These are phyloP conservation scores for Hemileia vastatrix DNA, from an alignment of 1,284 basidiomycete genomes.

Conservation along the genomic window DNA sequence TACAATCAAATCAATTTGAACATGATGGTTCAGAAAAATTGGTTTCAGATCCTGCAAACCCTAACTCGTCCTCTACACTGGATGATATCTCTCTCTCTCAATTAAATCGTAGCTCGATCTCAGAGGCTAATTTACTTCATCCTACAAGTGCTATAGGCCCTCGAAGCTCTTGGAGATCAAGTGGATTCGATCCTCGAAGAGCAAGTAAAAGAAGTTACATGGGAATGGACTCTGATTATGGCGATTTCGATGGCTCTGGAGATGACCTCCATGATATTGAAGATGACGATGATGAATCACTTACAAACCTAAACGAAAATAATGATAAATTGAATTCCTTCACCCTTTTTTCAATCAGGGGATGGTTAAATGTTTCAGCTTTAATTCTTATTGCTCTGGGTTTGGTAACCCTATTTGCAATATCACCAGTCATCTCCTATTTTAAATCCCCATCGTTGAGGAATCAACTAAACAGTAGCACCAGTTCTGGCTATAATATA, in stretches of 20 bases:
- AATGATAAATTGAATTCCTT: background rate
- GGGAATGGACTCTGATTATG: conserved; percentile 15
- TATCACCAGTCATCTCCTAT: conserved; percentile 4
- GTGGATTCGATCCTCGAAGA: conserved; percentile 2
- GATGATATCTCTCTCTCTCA: no score
- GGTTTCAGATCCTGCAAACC: no score
- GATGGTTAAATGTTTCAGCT: conserved; percentile 9
- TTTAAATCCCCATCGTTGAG: background rate
- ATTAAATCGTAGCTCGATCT: no score
- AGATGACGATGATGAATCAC: conserved; percentile 15
- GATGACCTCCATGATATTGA: conserved; percentile 12
- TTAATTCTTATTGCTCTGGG: conserved; percentile 7
- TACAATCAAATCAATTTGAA: no score
- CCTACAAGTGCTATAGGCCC: no score
- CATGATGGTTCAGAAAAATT: no score
- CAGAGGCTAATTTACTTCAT: no score
- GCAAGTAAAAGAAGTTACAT: conserved; percentile 10
- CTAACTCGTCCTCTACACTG: no score
- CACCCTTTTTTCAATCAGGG: conserved; percentile 13
- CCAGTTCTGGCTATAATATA: conserved; percentile 50
- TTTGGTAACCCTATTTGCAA: conserved; percentile 14
- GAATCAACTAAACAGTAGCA: conserved; percentile 9
- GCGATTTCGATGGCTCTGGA: conserved; percentile 6
- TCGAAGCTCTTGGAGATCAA: conserved; percentile 3
- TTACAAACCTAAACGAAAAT: conserved; percentile 5